phyloP scores from a whole-genome alignment of 2,329 filamentous ascomycete genomes.

The Metarhizium brunneum region DNA sequence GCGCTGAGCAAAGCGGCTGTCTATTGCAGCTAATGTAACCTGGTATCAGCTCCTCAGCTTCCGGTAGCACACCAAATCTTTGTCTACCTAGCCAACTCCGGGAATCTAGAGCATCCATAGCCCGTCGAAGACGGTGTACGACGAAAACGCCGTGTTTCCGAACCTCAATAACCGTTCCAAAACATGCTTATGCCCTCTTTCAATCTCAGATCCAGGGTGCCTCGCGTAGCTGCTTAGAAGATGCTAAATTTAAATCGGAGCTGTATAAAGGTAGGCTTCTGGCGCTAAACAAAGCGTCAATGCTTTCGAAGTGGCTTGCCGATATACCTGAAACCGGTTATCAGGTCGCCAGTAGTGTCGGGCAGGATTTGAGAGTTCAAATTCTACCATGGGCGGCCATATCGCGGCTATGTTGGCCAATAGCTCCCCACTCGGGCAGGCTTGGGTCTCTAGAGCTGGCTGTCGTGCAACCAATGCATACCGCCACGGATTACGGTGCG shows the following conservation, averaged over 20 bases:
- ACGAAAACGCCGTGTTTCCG: not conserved
- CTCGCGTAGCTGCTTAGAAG: not conserved
- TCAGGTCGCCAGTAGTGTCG: not conserved
- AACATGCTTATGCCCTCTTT: not conserved
- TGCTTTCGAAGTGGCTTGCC: not conserved
- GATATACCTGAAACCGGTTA: not conserved
- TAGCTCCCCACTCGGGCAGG: not conserved
- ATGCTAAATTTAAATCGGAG: not conserved
- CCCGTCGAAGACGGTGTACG: not conserved
- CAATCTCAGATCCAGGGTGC: not conserved
- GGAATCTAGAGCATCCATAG: not conserved
- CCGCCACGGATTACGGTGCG: not conserved
- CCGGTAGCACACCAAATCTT: not conserved
- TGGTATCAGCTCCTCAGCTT: no score
- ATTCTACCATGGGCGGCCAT: not conserved
- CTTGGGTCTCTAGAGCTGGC: not conserved
- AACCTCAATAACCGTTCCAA: not conserved
- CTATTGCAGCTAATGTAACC: no score
- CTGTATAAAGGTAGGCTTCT: not conserved
- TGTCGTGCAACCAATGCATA: not conserved
- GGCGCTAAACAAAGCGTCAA: not conserved
- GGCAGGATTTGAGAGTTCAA: not conserved
- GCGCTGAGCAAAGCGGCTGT: no score
- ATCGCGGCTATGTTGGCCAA: constrained; percentile 2
- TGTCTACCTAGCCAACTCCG: not conserved